Evolutionary conservation across 1,284 basidiomycete genomes (phyloP).

Genomic region (Polyporus tsugae): DNA sequence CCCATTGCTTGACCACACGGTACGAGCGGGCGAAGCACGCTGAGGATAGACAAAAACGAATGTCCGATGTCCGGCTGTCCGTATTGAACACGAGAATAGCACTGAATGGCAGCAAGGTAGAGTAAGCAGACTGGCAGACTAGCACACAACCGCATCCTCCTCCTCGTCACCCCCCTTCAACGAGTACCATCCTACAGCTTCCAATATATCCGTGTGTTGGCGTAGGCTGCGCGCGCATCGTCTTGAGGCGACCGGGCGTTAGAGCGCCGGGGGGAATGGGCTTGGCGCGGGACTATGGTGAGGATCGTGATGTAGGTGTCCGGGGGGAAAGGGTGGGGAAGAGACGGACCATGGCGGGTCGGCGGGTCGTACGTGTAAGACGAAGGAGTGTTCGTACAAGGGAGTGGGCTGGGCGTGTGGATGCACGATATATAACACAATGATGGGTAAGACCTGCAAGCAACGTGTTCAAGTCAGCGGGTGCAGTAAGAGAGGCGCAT

Average conservation of each 20-base stretch:
- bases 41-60: not conserved
- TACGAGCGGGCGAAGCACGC: not conserved
- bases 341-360: constrained; percentile 18
- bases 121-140: constrained; percentile 20
- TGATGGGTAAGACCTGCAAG: constrained; percentile 17
- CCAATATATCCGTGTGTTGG: constrained; percentile 24
- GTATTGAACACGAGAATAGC: constrained; percentile 21
- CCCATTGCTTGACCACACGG: not conserved
- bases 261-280: constrained; percentile 14
- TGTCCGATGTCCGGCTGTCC: constrained; percentile 19
- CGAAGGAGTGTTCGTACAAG: constrained; percentile 31
- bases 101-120: constrained; percentile 17
- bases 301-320: constrained; percentile 13
- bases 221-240: constrained; percentile 13
- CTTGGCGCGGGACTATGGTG: constrained; percentile 26
- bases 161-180: constrained; percentile 15
- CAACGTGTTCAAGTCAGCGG: not conserved
- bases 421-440: constrained; percentile 26
- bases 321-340: not conserved
- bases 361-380: constrained; percentile 30
- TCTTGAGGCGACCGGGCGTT: constrained; percentile 13
- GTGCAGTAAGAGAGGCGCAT: not conserved
- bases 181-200: constrained; percentile 19
- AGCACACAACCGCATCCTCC: constrained; percentile 21
- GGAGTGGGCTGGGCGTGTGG: constrained; percentile 26